Conservation (phyloP, 2,329 filamentous ascomycete species). For the Onygenales sp. region DNA sequence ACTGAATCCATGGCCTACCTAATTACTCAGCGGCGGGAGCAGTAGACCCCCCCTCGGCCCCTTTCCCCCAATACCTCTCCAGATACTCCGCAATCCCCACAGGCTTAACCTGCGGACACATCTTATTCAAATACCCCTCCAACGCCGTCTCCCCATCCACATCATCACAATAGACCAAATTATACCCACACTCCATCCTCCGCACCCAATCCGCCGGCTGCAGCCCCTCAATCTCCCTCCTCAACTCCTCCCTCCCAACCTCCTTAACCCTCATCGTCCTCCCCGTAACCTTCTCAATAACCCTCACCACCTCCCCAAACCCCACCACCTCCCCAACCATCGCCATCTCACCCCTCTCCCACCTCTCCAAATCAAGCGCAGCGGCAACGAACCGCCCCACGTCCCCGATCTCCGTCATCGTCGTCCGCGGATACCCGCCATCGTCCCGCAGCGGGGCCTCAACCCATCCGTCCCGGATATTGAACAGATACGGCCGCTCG, state of each 20-base stretch:
- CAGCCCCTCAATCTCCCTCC: background rate
- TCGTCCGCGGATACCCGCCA: constrained; percentile 17
- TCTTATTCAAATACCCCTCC: background rate
- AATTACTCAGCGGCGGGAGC: too few relatives aligned
- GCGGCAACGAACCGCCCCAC: constrained; percentile 23
- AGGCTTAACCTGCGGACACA: constrained; percentile 7
- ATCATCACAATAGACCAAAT: constrained; percentile 2
- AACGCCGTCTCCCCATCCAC: background rate
- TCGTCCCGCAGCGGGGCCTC: constrained; percentile 17
- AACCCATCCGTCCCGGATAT: constrained; percentile 17
- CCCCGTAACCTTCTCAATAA: constrained; percentile 15
- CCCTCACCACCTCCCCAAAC: constrained; percentile 17
- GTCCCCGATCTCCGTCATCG: constrained; percentile 24
- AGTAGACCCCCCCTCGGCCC: too few relatives aligned
- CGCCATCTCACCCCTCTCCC: constrained; percentile 20
- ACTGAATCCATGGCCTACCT: too few relatives aligned
- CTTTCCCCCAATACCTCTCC: constrained; percentile 5
- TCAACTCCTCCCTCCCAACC: background rate
- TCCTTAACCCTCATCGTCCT: constrained; percentile 1
- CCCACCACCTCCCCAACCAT: constrained; percentile 23
- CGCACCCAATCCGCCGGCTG: background rate
- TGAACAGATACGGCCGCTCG: constrained; percentile 8
- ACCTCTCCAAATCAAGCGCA: constrained; percentile 18
- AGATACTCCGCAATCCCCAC: constrained; percentile 5
- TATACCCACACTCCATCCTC: constrained; percentile 4